Percentiles rank a stretch among this genome's conserved stretches.
phyloP scores from a whole-genome alignment of 208 protist species.

The Phytomonas francai region DNA sequence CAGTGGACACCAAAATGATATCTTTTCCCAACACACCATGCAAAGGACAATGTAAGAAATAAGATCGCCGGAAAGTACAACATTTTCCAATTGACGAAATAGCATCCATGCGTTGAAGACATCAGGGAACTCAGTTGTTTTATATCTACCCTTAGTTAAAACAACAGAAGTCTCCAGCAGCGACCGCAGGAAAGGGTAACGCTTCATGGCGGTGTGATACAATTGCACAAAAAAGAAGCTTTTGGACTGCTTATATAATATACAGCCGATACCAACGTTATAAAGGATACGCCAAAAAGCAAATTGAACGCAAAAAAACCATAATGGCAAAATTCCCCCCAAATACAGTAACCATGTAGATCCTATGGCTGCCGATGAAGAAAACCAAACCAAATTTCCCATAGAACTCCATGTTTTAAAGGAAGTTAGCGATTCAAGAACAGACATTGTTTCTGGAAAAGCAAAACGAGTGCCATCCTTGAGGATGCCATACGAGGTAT shows the following conservation, averaged over 20 bases:
- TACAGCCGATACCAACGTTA: conserved; percentile 87
- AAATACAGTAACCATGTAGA: conserved; percentile 38
- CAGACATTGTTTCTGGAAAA: conserved; percentile 64
- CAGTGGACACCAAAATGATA: conserved; percentile 20
- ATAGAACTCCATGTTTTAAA: conserved; percentile 44
- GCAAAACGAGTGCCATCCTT: conserved; percentile 41
- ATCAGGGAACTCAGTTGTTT: conserved; percentile 46
- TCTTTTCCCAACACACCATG: conserved; percentile 47
- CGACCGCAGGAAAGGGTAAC: conserved; percentile 12
- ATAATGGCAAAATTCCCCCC: conserved; percentile 25
- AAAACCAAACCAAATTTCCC: conserved; percentile 48
- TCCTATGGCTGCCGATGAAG: conserved; percentile 19
- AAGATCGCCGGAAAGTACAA: conserved; percentile 90
- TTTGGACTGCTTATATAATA: conserved; percentile 85
- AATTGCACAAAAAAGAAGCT: conserved; percentile 30
- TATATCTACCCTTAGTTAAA: conserved; percentile 42
- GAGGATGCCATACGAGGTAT: conserved; percentile 26
- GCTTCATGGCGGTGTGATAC: conserved; percentile 20
- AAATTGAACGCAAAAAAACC: conserved; percentile 83
- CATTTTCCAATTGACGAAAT: conserved; percentile 90
- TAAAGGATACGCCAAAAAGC: conserved; percentile 91
- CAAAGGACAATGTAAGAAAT: conserved; percentile 73
- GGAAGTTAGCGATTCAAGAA: conserved; percentile 33
- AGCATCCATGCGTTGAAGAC: conserved; percentile 93
- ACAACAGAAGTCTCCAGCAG: conserved; percentile 52